Evolutionary conservation across 2,329 filamentous ascomycete genomes (phyloP).

Genomic region (Epichloe glyceriae): DNA sequence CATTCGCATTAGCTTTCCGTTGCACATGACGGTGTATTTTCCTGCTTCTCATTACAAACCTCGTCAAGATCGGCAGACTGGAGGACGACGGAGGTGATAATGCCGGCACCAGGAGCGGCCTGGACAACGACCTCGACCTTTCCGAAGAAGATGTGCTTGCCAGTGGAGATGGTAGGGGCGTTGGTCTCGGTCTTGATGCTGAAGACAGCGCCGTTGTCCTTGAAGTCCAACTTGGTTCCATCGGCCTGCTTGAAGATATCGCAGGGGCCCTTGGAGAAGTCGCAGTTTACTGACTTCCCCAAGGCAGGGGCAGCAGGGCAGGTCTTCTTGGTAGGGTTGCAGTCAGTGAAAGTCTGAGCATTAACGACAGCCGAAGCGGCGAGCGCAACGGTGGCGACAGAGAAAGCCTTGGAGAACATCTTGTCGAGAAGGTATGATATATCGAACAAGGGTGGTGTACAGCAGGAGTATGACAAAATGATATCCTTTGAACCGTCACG

Average conservation of each 20-base stretch:
- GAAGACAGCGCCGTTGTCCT: conserved; percentile 39
- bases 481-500: not conserved
- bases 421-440: conserved; percentile 4
- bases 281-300: conserved; percentile 45
- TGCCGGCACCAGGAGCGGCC: conserved; percentile 66
- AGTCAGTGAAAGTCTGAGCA: conserved; percentile 44
- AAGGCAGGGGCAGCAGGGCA: conserved; percentile 71
- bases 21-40: conserved; percentile 30
- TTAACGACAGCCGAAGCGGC: conserved; percentile 35
- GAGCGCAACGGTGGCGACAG: conserved; percentile 33
- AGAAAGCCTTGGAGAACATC: conserved; percentile 33
- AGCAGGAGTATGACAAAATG: not conserved
- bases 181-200: conserved; percentile 55
- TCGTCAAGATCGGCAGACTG: conserved; percentile 78
- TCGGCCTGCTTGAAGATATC: conserved; percentile 34
- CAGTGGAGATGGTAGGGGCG: conserved; percentile 58
- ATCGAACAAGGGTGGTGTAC: too few relatives aligned
- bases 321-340: conserved; percentile 39
- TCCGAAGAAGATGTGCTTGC: conserved; percentile 96
- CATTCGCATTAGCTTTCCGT: not conserved
- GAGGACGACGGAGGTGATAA: conserved; percentile 81
- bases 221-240: conserved; percentile 37
- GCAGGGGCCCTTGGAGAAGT: conserved; percentile 65
- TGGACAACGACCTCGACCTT: conserved; percentile 68
- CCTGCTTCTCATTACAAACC: conserved; percentile 59